Conservation (phyloP, 1,139 yeast species). For the Zygoascus sp. region DNA sequence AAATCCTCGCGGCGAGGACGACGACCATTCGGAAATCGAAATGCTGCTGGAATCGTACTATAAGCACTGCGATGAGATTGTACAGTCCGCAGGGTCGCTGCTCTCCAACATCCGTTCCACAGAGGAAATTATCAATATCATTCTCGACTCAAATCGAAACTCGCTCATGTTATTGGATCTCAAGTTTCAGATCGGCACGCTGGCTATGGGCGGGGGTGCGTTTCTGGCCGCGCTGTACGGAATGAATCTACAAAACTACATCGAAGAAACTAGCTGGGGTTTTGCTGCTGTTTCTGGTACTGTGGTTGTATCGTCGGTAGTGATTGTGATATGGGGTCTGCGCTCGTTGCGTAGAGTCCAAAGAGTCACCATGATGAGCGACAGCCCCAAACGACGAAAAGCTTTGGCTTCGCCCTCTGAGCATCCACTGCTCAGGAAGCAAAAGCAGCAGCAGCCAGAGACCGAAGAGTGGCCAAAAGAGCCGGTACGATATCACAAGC, state of each 20-base stretch:
- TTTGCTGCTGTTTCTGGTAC: slow-evolving; percentile 58
- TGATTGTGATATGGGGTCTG: slow-evolving; percentile 39
- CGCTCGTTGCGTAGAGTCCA: slow-evolving; percentile 53
- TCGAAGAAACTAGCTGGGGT: slow-evolving; percentile 73
- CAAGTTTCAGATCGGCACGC: slow-evolving; percentile 80
- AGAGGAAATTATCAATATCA: slow-evolving; percentile 93
- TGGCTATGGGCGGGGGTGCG: slow-evolving; percentile 84
- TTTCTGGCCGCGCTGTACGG: slow-evolving; percentile 86
- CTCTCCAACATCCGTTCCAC: slow-evolving; percentile 85
- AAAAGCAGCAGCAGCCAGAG: slow-evolving; percentile 12
- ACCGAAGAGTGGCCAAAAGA: slow-evolving; percentile 2
- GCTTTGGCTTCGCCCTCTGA: neutral
- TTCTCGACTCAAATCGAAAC: slow-evolving; percentile 91
- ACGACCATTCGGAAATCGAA: slow-evolving; percentile 67
- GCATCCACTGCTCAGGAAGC: neutral
- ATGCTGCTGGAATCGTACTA: slow-evolving; percentile 90
- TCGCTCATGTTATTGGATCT: slow-evolving; percentile 88
- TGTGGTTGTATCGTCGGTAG: slow-evolving; percentile 39
- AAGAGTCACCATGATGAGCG: slow-evolving; percentile 59
- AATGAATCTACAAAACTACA: slow-evolving; percentile 88
- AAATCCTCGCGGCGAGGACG: slow-evolving; percentile 37
- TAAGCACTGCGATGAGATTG: slow-evolving; percentile 94
- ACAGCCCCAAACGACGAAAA: slow-evolving; percentile 13
- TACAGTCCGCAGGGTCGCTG: slow-evolving; percentile 83
- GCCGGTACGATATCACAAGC: neutral